Percentiles rank a stretch among this genome's conserved stretches.
Conservation (phyloP, 2,329 filamentous ascomycete genomes). For the Bipolaris zeicola region DNA sequence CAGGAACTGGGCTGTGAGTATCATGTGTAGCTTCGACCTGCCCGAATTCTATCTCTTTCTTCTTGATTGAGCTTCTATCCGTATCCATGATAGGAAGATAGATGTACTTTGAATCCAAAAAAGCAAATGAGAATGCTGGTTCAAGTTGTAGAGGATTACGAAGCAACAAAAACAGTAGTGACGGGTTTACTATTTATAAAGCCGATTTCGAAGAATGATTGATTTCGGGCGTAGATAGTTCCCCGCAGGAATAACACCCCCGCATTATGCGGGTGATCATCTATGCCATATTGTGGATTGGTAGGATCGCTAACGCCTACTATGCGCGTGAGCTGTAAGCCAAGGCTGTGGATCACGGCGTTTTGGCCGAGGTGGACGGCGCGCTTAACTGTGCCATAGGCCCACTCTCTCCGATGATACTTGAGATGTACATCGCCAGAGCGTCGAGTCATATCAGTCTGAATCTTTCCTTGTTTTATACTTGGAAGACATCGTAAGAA, state of each 20-base stretch:
- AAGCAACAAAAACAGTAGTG: background rate
- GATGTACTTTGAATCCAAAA: background rate
- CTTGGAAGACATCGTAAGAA: too few relatives aligned
- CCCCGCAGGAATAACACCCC: background rate
- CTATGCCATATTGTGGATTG: background rate
- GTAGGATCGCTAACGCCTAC: conserved; percentile 3
- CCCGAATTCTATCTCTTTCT: conserved; percentile 8
- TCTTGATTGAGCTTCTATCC: background rate
- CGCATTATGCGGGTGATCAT: background rate
- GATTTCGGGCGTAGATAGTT: background rate
- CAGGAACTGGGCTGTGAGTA: conserved; percentile 12
- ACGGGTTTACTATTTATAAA: background rate
- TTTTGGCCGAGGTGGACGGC: conserved; percentile 2
- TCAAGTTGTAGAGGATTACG: background rate
- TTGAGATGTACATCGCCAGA: background rate
- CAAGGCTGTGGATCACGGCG: conserved; percentile 9
- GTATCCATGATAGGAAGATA: background rate
- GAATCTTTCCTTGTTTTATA: too few relatives aligned
- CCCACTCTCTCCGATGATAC: too few relatives aligned
- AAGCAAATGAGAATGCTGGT: background rate
- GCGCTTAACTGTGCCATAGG: background rate
- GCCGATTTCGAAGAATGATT: background rate
- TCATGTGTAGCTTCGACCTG: conserved; percentile 14
- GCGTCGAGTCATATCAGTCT: too few relatives aligned
- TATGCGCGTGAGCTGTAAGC: background rate